These are phyloP conservation scores for Aspergillus pseudoglaucus DNA, from an alignment of 2,329 filamentous ascomycete species.

Conservation along the genomic window DNA sequence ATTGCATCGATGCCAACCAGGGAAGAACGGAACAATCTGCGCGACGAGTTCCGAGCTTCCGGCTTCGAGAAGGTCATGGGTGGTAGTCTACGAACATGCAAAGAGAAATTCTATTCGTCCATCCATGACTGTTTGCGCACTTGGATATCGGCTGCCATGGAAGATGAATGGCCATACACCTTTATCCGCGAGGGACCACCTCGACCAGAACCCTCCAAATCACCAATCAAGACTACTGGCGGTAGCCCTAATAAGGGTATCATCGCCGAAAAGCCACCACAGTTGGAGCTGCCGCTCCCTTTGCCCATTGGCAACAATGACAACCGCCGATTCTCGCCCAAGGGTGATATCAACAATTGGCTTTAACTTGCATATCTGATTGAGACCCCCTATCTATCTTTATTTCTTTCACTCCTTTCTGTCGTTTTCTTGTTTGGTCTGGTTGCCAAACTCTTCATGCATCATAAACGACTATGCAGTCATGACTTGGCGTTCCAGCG, in stretches of 20 bases:
- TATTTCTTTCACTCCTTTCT: conserved; percentile 8
- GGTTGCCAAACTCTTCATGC: neutral
- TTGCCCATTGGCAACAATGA: conserved; percentile 10
- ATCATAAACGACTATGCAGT: conserved; percentile 1
- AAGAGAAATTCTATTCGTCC: conserved; percentile 92
- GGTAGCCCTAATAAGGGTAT: conserved; percentile 40
- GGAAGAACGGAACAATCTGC: conserved; percentile 67
- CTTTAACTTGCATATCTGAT: conserved; percentile 19
- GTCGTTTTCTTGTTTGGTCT: conserved; percentile 7
- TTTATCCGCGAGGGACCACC: conserved; percentile 59
- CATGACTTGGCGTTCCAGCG: conserved; percentile 20
- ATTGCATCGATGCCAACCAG: conserved; percentile 69
- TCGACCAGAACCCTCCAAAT: conserved; percentile 36
- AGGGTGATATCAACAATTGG: conserved; percentile 30
- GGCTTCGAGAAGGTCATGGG: conserved; percentile 91
- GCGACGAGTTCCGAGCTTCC: conserved; percentile 70
- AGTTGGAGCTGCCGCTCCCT: conserved; percentile 48
- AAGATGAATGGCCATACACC: conserved; percentile 80
- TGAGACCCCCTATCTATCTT: neutral
- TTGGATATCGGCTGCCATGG: conserved; percentile 80
- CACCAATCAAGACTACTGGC: conserved; percentile 39
- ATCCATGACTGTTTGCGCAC: conserved; percentile 84
- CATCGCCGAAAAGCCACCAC: conserved; percentile 49
- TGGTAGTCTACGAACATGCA: conserved; percentile 77
- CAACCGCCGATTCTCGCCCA: conserved; percentile 9